Conservation (phyloP, 1,139 yeast genomes). For the Yamadazyma mexicana region DNA sequence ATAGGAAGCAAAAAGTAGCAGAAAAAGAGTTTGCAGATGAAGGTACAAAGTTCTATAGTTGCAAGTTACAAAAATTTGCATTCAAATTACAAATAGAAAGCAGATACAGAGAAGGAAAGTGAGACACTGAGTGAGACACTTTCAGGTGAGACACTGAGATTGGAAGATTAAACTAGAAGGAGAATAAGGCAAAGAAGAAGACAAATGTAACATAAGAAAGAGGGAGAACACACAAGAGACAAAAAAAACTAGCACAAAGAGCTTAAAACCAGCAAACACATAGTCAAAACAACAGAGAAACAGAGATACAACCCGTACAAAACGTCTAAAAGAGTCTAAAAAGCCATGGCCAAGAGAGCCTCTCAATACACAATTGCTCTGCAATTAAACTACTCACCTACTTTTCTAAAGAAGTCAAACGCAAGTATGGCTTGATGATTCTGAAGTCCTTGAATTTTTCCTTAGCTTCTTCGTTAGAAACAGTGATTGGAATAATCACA, state of each 20-base stretch:
- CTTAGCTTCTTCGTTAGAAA: conserved; percentile 77
- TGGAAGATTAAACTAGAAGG: no score
- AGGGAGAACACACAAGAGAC: background rate
- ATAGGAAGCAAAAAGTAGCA: no score
- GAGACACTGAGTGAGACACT: no score
- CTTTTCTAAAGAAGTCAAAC: conserved; percentile 34
- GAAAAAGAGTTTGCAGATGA: no score
- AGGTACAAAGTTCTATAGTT: no score
- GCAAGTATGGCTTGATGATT: conserved; percentile 74
- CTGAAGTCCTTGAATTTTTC: conserved; percentile 74
- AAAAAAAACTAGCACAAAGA: background rate
- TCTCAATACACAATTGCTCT: no score
- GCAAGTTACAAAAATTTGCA: no score
- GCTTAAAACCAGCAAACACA: no score
- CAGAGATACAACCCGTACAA: background rate
- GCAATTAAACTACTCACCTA: background rate
- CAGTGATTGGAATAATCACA: conserved; percentile 85
- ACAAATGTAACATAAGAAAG: background rate
- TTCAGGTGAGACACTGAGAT: no score
- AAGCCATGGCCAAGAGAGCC: no score
- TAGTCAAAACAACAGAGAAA: background rate
- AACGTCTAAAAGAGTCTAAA: no score
- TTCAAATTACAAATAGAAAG: background rate
- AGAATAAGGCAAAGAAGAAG: background rate
- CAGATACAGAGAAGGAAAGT: no score